Conservation (phyloP, 257 asterid species). For the Solanum bukasovii region DNA sequence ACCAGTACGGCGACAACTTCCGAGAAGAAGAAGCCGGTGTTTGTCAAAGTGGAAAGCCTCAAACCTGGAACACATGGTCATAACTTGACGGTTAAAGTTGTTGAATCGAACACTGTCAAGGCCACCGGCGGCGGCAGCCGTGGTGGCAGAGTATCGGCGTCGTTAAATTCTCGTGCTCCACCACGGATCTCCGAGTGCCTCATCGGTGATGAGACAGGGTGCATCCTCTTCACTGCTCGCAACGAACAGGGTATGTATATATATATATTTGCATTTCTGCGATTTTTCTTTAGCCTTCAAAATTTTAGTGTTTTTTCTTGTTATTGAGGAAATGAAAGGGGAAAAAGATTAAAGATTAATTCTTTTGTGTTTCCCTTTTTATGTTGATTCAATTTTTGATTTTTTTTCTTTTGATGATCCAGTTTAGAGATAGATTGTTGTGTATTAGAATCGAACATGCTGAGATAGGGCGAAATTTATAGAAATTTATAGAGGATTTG, state of each 20-base stretch:
- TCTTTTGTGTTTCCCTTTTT: background rate
- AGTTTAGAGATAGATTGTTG: background rate
- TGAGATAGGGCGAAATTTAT: background rate
- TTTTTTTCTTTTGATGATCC: background rate
- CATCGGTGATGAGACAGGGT: constrained; percentile 29
- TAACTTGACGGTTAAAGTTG: constrained; percentile 29
- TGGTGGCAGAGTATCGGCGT: constrained; percentile 5
- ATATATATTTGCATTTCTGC: background rate
- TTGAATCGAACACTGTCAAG: constrained; percentile 16
- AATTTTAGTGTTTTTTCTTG: background rate
- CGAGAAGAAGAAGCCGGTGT: constrained; percentile 33
- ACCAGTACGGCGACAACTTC: background rate
- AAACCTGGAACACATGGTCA: constrained; percentile 39
- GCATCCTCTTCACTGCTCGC: constrained; percentile 27
- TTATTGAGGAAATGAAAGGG: background rate
- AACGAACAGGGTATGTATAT: constrained; percentile 25
- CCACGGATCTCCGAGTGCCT: constrained; percentile 26
- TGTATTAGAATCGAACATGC: background rate
- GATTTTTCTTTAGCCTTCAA: background rate
- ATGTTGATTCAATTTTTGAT: background rate
- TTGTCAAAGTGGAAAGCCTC: constrained; percentile 27
- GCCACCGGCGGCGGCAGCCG: constrained; percentile 4
- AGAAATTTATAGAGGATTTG: background rate
- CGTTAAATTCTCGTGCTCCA: constrained; percentile 16
- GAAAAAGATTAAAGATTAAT: background rate